Conservation (phyloP, 2,329 filamentous ascomycete species). For the Alternaria alternata region DNA sequence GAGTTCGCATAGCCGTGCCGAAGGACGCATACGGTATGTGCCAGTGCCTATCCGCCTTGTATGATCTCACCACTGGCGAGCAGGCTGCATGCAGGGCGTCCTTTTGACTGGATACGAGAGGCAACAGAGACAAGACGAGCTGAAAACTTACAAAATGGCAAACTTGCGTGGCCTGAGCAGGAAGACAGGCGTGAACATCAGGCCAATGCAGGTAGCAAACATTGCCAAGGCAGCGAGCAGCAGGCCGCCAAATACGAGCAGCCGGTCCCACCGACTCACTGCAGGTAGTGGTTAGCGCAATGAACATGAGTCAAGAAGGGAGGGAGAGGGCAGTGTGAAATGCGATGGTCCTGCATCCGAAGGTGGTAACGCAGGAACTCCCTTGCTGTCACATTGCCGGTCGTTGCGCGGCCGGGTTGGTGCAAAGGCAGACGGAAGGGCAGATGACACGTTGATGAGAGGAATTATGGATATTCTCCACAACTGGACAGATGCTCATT, state of each 20-base stretch:
- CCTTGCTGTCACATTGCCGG: slow-evolving; percentile 42
- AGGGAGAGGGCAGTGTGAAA: slow-evolving; percentile 34
- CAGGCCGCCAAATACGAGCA: slow-evolving; percentile 78
- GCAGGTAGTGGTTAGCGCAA: slow-evolving; percentile 46
- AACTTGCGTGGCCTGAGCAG: slow-evolving; percentile 88
- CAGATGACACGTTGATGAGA: slow-evolving; percentile 38
- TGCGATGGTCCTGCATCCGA: slow-evolving; percentile 51
- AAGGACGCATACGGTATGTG: slow-evolving; percentile 36
- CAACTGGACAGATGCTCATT: slow-evolving; percentile 23
- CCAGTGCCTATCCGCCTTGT: slow-evolving; percentile 36
- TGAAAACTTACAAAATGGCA: slow-evolving; percentile 85
- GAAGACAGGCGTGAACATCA: slow-evolving; percentile 77
- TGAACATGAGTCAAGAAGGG: slow-evolving; percentile 13
- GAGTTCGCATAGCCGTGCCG: slow-evolving; percentile 43
- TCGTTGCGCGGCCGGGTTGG: slow-evolving; percentile 36
- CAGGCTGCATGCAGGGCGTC: slow-evolving; percentile 30
- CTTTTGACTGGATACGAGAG: slow-evolving; percentile 23
- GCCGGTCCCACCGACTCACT: slow-evolving; percentile 98
- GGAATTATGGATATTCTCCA: slow-evolving; percentile 12
- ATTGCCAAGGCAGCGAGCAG: slow-evolving; percentile 70
- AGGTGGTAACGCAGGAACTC: slow-evolving; percentile 54
- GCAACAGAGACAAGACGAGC: slow-evolving; percentile 27
- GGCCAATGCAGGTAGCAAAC: slow-evolving; percentile 90
- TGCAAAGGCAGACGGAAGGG: slow-evolving; percentile 17
- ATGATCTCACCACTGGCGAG: slow-evolving; percentile 20